Evolutionary conservation across 768 basidiomycete genomes (phyloP), one percentile per base, ranked within the genome.

Genomic region (Russula abietina): DNA sequence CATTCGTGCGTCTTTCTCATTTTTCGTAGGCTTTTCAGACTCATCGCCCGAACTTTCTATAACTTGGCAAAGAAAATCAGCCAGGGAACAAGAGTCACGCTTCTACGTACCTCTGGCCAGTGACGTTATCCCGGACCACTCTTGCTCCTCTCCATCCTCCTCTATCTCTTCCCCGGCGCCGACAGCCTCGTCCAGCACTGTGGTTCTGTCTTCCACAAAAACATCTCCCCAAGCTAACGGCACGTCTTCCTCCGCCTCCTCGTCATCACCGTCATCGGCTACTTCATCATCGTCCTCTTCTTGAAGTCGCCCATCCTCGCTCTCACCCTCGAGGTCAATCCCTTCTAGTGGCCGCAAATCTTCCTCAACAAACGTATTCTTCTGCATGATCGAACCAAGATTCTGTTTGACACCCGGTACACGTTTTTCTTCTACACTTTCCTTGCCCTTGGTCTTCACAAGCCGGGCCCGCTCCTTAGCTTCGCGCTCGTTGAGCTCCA

Each of bases 191-290:
- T 56, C 67, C 24, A 57, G 59, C 16, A 54, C 57, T 36, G 57
- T 62, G 22, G 52, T 61, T 39, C 64, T 58, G 30, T 68, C 70
- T 41, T 86, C 89, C 60, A 81, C 79, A 73, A 92, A 93, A 32
- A 97, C 86, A 71, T 97, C 94, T 65, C 86, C 84, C 93, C 94
- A 96, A 16, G 82, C 83, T 60, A 96, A 71, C 60, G 84, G 84
- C 38, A 80, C 80, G 16, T 70, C 74, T 16, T 63, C 69, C 11
- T 68, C 70, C 7, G 69, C 75, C 11, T 68, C 75, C 16, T 69
- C 77, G 32, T 72, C 76, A 17, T 73, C 78, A 12, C 69, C 78
- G 7, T 73, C 79, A 2, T 73, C 73, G 53, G 68, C 79, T 4
- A 71, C 78, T 19, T 71, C 79, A 60, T 76, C 84, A 1, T 77